Conservation (phyloP, 2,329 filamentous ascomycete species). For the Ophioceras dolichostomum region DNA sequence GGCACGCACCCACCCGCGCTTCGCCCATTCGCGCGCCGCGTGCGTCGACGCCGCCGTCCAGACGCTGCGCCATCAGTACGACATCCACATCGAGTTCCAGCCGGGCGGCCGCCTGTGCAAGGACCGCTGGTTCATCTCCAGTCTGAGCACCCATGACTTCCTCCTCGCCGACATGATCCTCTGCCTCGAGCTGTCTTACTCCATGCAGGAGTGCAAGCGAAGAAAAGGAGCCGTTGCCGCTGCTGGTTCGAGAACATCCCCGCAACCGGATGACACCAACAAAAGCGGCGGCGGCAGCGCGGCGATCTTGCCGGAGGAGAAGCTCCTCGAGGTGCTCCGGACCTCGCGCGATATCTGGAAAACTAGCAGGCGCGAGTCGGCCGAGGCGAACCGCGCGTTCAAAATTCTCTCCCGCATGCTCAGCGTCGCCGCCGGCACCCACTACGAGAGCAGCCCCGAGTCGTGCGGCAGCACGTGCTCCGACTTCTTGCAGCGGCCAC, state of each 20-base stretch:
- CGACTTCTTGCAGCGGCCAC: background rate
- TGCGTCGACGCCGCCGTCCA: conserved; percentile 31
- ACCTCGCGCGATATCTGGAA: conserved; percentile 17
- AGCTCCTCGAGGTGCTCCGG: conserved; percentile 14
- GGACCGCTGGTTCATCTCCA: conserved; percentile 28
- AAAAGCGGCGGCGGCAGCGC: background rate
- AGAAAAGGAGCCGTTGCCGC: too few relatives aligned
- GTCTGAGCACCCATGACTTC: conserved; percentile 30
- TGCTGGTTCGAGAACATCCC: too few relatives aligned
- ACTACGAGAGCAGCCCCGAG: conserved; percentile 13
- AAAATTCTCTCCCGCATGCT: conserved; percentile 19
- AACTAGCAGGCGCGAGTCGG: conserved; percentile 10
- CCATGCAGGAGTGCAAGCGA: background rate
- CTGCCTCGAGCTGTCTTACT: conserved; percentile 21
- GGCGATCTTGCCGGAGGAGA: conserved; percentile 9
- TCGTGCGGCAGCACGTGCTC: conserved; percentile 4
- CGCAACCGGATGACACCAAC: background rate
- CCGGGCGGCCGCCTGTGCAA: conserved; percentile 24
- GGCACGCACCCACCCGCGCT: conserved; percentile 20
- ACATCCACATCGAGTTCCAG: conserved; percentile 25
- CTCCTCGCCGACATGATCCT: conserved; percentile 33
- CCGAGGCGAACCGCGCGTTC: conserved; percentile 16
- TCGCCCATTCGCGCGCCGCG: conserved; percentile 23
- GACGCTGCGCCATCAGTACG: conserved; percentile 28
- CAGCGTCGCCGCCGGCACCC: conserved; percentile 12